Conservation (phyloP, 768 basidiomycete genomes). For the Astraeus odoratus region DNA sequence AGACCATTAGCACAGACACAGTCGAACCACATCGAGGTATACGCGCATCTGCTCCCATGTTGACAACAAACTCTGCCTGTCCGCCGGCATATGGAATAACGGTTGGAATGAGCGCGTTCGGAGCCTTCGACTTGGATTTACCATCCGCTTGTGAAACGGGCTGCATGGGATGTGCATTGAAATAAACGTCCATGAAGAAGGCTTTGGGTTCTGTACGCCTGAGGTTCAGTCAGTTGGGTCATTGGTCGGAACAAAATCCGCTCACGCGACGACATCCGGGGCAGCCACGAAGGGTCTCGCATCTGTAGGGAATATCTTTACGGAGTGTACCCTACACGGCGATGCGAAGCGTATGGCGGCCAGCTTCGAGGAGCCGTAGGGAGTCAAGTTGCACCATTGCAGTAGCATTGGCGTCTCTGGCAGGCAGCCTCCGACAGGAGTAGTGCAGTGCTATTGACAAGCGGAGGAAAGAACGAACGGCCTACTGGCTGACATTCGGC, state of each 20-base stretch:
- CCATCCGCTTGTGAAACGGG: constrained; percentile 31
- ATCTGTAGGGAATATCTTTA: constrained; percentile 65
- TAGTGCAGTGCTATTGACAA: too few species aligned
- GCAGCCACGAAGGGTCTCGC: constrained; percentile 53
- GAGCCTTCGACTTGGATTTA: constrained; percentile 55
- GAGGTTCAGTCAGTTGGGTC: constrained; percentile 4
- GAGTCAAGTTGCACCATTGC: constrained; percentile 61
- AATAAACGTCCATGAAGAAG: constrained; percentile 68
- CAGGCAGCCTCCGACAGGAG: too few species aligned
- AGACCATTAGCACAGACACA: constrained; percentile 3
- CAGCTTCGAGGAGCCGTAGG: constrained; percentile 48
- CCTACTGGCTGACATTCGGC: too few species aligned
- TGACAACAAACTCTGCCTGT: constrained; percentile 55
- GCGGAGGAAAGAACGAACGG: too few species aligned
- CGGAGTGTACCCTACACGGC: constrained; percentile 59
- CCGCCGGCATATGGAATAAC: constrained; percentile 67
- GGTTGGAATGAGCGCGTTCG: constrained; percentile 69
- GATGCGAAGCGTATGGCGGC: constrained; percentile 68
- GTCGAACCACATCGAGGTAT: neutral
- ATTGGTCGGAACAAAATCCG: constrained; percentile 6
- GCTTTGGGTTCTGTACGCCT: constrained; percentile 68
- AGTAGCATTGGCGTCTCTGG: constrained; percentile 44
- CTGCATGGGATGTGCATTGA: constrained; percentile 58
- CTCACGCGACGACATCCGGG: constrained; percentile 60
- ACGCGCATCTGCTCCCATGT: constrained; percentile 65